Evolutionary conservation across 371 early-diverging fungal genomes (phyloP).

Genomic region (Mucor sp.): DNA sequence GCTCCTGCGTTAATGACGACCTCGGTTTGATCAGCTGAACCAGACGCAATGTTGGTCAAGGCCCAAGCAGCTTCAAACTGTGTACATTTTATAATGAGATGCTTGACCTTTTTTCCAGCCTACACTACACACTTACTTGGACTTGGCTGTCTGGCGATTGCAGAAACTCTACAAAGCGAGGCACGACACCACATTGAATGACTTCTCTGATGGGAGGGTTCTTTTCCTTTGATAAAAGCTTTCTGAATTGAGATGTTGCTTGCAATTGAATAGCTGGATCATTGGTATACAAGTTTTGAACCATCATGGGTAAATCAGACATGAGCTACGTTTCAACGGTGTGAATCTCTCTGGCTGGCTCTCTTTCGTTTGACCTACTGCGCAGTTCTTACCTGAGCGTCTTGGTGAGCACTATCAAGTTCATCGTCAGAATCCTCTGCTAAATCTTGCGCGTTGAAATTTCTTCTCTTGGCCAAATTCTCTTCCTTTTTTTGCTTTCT

Average conservation of each 20-base stretch:
- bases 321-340: conserved; percentile 31
- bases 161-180: conserved; percentile 96
- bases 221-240: conserved; percentile 94
- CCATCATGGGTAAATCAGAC: conserved; percentile 71
- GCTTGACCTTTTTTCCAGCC: neutral
- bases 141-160: conserved; percentile 71
- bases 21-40: conserved; percentile 94
- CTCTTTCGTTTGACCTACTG: neutral
- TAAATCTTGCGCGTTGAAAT: conserved; percentile 58
- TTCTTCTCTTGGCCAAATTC: conserved; percentile 89
- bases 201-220: conserved; percentile 99
- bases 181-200: conserved; percentile 93
- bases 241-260: conserved; percentile 92
- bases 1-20: conserved; percentile 93
- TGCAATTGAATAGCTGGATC: conserved; percentile 75
- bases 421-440: conserved; percentile 87
- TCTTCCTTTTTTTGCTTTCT: conserved; percentile 97
- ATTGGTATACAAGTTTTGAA: conserved; percentile 75
- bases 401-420: conserved; percentile 46
- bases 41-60: conserved; percentile 99
- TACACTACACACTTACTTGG: conserved; percentile 68
- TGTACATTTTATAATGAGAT: neutral
- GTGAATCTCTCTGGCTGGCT: neutral
- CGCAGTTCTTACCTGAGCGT: conserved; percentile 48
- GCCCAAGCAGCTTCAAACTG: conserved; percentile 99